Evolutionary conservation across 1,139 yeast species (phyloP).

Genomic region (Eremothecium coryli): DNA sequence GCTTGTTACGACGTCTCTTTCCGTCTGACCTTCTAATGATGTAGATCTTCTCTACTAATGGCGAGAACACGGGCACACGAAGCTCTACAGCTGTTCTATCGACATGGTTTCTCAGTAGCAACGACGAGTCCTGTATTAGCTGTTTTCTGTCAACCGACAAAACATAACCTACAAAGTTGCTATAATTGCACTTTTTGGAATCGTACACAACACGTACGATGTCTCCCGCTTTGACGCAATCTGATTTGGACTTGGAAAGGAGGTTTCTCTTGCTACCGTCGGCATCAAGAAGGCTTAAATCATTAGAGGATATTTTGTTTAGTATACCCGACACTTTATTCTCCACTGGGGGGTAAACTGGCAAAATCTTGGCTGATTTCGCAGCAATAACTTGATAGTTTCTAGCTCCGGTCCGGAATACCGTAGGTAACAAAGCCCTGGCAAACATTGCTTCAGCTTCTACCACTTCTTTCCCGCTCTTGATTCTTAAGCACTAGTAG

Average conservation of each 20-base stretch:
- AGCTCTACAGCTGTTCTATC: constrained; percentile 74
- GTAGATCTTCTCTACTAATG: constrained; percentile 66
- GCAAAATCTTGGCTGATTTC: constrained; percentile 25
- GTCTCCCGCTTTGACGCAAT: constrained; percentile 66
- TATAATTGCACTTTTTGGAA: constrained; percentile 48
- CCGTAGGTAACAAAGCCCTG: not conserved
- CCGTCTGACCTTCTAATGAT: constrained; percentile 58
- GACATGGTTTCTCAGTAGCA: constrained; percentile 70
- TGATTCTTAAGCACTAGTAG: no score
- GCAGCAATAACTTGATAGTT: constrained; percentile 18
- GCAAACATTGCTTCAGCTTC: no score
- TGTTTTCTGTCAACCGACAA: constrained; percentile 59
- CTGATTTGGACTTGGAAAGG: constrained; percentile 42
- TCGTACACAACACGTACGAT: constrained; percentile 65
- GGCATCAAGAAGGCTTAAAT: constrained; percentile 50
- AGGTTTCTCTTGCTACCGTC: constrained; percentile 62
- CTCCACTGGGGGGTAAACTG: constrained; percentile 31
- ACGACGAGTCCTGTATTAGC: constrained; percentile 48
- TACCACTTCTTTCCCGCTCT: no score
- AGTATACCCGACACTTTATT: constrained; percentile 10
- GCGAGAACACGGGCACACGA: constrained; percentile 70
- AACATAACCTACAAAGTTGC: constrained; percentile 61
- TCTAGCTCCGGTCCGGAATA: constrained; percentile 9
- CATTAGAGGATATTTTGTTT: constrained; percentile 16
- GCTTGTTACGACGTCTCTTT: constrained; percentile 69